These are phyloP conservation scores for Colletotrichum viniferum DNA, from an alignment of 2,329 filamentous ascomycete species.

Conservation along the genomic window DNA sequence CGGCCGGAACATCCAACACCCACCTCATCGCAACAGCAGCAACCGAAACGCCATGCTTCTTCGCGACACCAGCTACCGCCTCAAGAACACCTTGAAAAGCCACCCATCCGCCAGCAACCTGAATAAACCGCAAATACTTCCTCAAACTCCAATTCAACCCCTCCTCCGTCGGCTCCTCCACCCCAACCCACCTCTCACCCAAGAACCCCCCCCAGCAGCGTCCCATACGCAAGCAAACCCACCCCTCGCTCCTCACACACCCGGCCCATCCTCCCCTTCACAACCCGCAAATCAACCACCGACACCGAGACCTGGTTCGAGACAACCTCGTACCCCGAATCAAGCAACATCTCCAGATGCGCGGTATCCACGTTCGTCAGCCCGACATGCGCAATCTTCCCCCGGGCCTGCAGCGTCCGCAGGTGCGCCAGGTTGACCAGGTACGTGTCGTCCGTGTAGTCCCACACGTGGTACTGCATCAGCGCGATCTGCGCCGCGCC, in stretches of 20 bases:
- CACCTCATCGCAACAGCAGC: constrained; percentile 55
- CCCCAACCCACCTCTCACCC: constrained; percentile 25
- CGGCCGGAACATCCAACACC: constrained; percentile 51
- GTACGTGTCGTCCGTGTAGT: constrained; percentile 9
- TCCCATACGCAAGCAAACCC: constrained; percentile 2
- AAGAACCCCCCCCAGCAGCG: constrained; percentile 24
- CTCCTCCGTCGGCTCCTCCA: constrained; percentile 13
- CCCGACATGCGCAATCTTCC: background rate
- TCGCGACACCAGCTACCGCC: constrained; percentile 38
- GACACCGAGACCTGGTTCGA: constrained; percentile 17
- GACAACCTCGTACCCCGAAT: background rate
- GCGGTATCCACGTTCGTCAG: constrained; percentile 14
- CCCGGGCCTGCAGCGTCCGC: background rate
- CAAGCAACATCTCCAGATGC: background rate
- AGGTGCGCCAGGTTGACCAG: constrained; percentile 8
- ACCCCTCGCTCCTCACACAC: background rate
- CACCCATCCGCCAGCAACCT: constrained; percentile 43
- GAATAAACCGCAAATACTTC: constrained; percentile 40
- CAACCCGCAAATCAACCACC: background rate
- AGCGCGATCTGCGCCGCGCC: background rate
- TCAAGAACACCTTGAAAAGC: constrained; percentile 48
- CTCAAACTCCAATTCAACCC: constrained; percentile 26
- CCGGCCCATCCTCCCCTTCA: background rate
- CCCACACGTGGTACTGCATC: constrained; percentile 13
- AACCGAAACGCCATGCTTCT: constrained; percentile 44